phyloP scores from a whole-genome alignment of 2,329 filamentous ascomycete genomes.

The Beauveria bassiana region DNA sequence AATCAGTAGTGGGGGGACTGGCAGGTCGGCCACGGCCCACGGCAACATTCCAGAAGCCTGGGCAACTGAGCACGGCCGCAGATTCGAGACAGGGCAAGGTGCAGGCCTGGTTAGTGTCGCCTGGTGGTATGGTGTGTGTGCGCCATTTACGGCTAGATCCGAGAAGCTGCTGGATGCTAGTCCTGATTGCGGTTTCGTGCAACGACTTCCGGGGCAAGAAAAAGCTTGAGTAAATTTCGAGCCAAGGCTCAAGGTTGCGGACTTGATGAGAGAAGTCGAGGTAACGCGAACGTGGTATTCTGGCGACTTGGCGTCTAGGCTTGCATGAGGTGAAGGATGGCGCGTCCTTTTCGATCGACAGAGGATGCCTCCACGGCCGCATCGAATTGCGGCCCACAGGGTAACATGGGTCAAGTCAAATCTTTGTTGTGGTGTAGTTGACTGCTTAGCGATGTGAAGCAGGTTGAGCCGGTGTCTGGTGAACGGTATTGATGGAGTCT shows the following conservation, averaged over 20 bases:
- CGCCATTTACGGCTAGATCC: conserved; percentile 6
- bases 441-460: neutral
- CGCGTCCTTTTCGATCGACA: neutral
- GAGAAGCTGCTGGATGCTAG: neutral
- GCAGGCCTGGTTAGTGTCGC: neutral
- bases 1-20: neutral
- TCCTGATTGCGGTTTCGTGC: neutral
- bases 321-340: neutral
- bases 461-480: neutral
- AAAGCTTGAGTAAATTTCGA: neutral
- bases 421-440: no score
- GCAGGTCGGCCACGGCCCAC: neutral
- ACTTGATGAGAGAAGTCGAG: neutral
- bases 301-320: no score
- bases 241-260: neutral
- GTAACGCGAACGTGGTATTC: no score
- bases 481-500: neutral
- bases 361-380: neutral
- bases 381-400: neutral
- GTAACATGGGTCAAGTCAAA: neutral
- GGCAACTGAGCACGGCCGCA: neutral
- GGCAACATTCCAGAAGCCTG: neutral
- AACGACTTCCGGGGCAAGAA: neutral
- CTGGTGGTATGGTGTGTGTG: neutral
- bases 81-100: neutral